Evolutionary conservation across 805 yeast genomes (phyloP).

Genomic region (Starmerella sp.): DNA sequence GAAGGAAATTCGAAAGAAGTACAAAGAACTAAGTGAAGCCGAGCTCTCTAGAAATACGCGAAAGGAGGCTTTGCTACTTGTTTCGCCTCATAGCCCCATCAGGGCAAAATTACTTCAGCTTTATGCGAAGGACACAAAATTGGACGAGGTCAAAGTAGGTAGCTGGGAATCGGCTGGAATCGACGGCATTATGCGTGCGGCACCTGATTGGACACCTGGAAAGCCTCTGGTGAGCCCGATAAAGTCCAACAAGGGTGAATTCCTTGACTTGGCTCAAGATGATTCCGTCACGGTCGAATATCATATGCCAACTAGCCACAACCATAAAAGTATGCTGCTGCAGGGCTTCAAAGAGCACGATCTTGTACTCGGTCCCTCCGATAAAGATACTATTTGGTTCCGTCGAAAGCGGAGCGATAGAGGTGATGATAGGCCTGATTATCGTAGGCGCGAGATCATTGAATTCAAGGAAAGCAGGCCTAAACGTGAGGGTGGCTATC

Average conservation of each 20-base stretch:
- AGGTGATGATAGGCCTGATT: constrained; percentile 24
- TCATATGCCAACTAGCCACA: constrained; percentile 44
- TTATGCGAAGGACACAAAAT: constrained; percentile 30
- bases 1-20: constrained; percentile 57
- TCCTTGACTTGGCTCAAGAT: constrained; percentile 38
- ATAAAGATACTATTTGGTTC: constrained; percentile 43
- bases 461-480: constrained; percentile 19
- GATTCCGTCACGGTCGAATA: constrained; percentile 40
- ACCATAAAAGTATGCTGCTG: constrained; percentile 70
- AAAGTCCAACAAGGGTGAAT: constrained; percentile 27
- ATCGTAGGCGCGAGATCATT: constrained; percentile 20
- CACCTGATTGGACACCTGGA: constrained; percentile 31
- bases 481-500: constrained; percentile 19
- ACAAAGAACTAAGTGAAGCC: constrained; percentile 50
- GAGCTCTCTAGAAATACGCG: constrained; percentile 65
- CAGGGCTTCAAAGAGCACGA: constrained; percentile 63
- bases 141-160: constrained; percentile 17
- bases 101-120: constrained; percentile 34
- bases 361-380: constrained; percentile 54
- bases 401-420: constrained; percentile 27
- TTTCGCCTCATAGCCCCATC: constrained; percentile 52
- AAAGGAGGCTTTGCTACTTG: constrained; percentile 56
- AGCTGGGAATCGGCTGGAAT: constrained; percentile 27
- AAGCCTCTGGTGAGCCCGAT: constrained; percentile 35
- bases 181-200: constrained; percentile 26